These are phyloP conservation scores for Raddia distichophylla DNA, from an alignment of 176 grass and related monocot species.

Conservation along the genomic window DNA sequence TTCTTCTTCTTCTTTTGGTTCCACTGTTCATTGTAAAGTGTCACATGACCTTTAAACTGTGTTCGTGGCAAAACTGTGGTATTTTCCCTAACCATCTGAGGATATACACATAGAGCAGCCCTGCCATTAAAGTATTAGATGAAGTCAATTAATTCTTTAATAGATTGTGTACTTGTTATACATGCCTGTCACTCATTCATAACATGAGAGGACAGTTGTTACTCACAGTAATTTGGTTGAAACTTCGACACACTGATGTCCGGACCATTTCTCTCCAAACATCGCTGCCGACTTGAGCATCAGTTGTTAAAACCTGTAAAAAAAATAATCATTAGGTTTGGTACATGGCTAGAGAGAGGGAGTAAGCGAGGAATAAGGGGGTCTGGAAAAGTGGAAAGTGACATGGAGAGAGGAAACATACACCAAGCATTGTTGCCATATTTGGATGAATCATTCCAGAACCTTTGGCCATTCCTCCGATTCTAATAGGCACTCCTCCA, in stretches of 20 bases:
- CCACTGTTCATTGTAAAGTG: background rate
- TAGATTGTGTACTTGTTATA: constrained; percentile 13
- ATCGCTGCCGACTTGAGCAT: constrained; percentile 73
- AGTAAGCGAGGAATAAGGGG: background rate
- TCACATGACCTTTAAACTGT: background rate
- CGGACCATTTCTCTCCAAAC: constrained; percentile 93
- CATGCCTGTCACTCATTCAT: background rate
- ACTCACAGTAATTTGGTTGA: constrained; percentile 96
- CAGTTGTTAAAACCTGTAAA: constrained; percentile 91
- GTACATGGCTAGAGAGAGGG: constrained; percentile 3
- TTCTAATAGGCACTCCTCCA: constrained; percentile 80
- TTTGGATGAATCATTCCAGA: constrained; percentile 99
- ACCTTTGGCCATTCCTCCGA: constrained; percentile 99
- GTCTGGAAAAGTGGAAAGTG: background rate
- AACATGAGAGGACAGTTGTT: background rate
- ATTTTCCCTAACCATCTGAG: background rate
- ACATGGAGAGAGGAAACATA: constrained; percentile 45
- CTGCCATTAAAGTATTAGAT: constrained; percentile 4
- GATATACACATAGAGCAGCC: background rate
- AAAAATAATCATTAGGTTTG: constrained; percentile 31
- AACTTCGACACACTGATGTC: constrained; percentile 82
- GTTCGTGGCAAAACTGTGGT: constrained; percentile 22
- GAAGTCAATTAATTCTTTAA: background rate
- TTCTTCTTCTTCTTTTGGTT: background rate
- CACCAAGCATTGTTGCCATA: constrained; percentile 98